Percentiles rank a stretch among this genome's conserved stretches.
These are phyloP conservation scores for Protomyces arabidopsidicola DNA, from an alignment of 1,139 yeast genomes.

Conservation along the genomic window DNA sequence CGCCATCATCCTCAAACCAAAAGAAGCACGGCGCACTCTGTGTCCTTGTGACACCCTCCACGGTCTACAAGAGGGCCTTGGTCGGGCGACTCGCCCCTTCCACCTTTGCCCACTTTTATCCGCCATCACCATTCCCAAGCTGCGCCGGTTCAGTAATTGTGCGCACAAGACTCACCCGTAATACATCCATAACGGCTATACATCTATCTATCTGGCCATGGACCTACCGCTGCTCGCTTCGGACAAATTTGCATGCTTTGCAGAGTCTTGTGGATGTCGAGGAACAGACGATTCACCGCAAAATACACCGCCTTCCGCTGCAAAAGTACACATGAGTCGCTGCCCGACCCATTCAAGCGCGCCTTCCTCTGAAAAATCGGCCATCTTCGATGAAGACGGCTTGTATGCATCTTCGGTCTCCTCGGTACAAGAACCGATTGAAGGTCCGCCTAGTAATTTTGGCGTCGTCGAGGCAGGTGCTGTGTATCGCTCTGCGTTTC, in stretches of 20 bases:
- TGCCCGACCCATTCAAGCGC: not conserved
- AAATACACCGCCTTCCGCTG: not conserved
- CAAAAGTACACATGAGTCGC: not conserved
- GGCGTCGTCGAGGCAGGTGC: slow-evolving; percentile 66
- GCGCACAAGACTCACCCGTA: too few relatives aligned
- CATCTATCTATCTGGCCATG: not conserved
- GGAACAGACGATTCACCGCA: not conserved
- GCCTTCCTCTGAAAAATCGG: not conserved
- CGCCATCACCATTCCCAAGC: too few relatives aligned
- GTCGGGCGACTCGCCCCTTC: too few relatives aligned
- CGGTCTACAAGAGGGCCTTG: too few relatives aligned
- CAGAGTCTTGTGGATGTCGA: not conserved
- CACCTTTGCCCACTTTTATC: too few relatives aligned
- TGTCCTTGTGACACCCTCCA: too few relatives aligned
- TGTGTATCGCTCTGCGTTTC: slow-evolving; percentile 85
- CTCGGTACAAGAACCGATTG: not conserved
- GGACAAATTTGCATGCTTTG: not conserved
- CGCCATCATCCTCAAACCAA: too few relatives aligned
- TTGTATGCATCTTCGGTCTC: not conserved
- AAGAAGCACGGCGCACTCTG: too few relatives aligned
- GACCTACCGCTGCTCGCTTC: not conserved
- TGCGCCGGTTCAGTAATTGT: too few relatives aligned
- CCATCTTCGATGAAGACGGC: not conserved
- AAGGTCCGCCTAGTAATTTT: slow-evolving; percentile 50
- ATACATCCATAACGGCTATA: too few relatives aligned